These are phyloP conservation scores for Hyaloscypha finlandica DNA, from an alignment of 495 filamentous ascomycete genomes.

Conservation along the genomic window DNA sequence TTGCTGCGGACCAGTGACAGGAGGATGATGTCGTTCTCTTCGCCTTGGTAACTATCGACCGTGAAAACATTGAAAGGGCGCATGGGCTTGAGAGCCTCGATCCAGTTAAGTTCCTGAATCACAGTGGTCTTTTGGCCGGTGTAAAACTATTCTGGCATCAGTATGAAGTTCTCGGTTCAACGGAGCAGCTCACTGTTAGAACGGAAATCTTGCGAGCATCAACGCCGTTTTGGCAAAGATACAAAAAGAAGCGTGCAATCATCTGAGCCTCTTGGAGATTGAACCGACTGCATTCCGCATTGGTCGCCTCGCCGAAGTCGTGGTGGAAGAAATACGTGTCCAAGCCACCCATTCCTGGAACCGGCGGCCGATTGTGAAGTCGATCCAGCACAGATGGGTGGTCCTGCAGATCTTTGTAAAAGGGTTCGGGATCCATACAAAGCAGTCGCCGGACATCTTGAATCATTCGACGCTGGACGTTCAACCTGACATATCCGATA, in stretches of 20 bases:
- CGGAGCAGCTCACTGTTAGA: slow-evolving; percentile 52
- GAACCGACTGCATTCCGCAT: slow-evolving; percentile 66
- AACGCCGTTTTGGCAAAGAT: slow-evolving; percentile 70
- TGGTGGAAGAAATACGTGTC: slow-evolving; percentile 77
- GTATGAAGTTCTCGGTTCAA: not conserved
- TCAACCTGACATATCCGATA: slow-evolving; percentile 62
- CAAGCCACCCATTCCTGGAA: slow-evolving; percentile 78
- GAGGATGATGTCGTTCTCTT: slow-evolving; percentile 87
- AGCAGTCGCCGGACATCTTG: slow-evolving; percentile 68
- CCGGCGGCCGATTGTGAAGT: slow-evolving; percentile 46
- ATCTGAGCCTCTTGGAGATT: slow-evolving; percentile 79
- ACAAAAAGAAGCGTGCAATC: slow-evolving; percentile 70
- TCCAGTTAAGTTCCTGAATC: slow-evolving; percentile 49
- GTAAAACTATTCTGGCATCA: slow-evolving; percentile 58
- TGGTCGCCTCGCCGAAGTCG: slow-evolving; percentile 55
- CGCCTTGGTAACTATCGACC: slow-evolving; percentile 92
- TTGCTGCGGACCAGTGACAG: slow-evolving; percentile 84
- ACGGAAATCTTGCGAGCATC: slow-evolving; percentile 68
- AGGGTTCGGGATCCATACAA: slow-evolving; percentile 33
- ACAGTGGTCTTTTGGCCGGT: slow-evolving; percentile 78
- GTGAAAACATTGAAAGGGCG: slow-evolving; percentile 69
- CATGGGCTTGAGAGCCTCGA: slow-evolving; percentile 46
- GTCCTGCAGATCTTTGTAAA: slow-evolving; percentile 71
- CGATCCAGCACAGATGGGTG: slow-evolving; percentile 61
- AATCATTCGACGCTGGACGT: slow-evolving; percentile 69